Percentiles rank a stretch among this genome's conserved stretches.
These are phyloP conservation scores for Stagonosporopsis cucurbitacearum DNA, from an alignment of 2,329 filamentous ascomycete genomes.

Conservation along the genomic window DNA sequence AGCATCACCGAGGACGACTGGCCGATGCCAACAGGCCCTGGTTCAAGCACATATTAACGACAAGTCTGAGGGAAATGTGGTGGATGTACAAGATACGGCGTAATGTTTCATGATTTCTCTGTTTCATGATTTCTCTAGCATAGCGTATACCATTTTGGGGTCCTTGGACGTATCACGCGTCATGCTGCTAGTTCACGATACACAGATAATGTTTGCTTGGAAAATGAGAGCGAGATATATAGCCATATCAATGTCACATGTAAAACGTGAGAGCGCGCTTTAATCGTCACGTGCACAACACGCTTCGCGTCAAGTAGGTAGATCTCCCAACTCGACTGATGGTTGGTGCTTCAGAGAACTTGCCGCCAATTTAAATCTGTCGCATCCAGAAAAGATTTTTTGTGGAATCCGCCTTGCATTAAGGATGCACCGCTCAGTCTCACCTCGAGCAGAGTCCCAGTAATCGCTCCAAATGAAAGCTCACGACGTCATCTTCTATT, in stretches of 20 bases:
- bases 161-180: conserved; percentile 37
- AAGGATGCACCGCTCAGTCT: background rate
- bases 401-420: conserved; percentile 1
- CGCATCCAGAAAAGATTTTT: background rate
- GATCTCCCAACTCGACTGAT: conserved; percentile 10
- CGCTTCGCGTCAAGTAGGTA: conserved; percentile 4
- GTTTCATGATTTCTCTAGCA: conserved; percentile 48
- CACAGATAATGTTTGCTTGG: conserved; percentile 44
- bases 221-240: conserved; percentile 2
- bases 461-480: conserved; percentile 1
- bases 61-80: conserved; percentile 17
- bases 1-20: conserved; percentile 99
- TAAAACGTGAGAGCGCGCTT: conserved; percentile 31
- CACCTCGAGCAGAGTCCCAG: background rate
- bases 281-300: conserved; percentile 27
- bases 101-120: conserved; percentile 49
- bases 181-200: conserved; percentile 41
- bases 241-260: conserved; percentile 20
- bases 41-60: conserved; percentile 50
- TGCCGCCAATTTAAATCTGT: conserved; percentile 1
- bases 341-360: conserved; percentile 16
- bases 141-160: conserved; percentile 49
- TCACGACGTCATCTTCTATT: conserved; percentile 16
- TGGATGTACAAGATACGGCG: conserved; percentile 30
- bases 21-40: conserved; percentile 65